Conservation (phyloP, 2,329 filamentous ascomycete genomes). For the Helminthosporium solani region DNA sequence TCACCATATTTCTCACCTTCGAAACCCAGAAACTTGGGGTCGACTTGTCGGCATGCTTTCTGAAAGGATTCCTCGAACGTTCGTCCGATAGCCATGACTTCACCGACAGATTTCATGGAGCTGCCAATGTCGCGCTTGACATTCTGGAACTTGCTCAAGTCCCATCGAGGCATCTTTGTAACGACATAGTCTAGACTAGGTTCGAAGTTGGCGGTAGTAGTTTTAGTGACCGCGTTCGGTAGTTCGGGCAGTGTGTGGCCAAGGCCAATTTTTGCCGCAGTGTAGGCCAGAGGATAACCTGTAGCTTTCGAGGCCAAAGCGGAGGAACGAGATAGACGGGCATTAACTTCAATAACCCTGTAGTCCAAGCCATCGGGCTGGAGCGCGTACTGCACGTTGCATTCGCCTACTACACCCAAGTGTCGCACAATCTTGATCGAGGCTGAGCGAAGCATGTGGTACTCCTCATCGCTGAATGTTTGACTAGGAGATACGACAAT, state of each 20-base stretch:
- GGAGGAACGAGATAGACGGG: constrained; percentile 94
- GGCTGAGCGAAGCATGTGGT: constrained; percentile 97
- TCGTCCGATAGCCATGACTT: constrained; percentile 98
- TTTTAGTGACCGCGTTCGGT: constrained; percentile 97
- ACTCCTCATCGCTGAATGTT: constrained; percentile 96
- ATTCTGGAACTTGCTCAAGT: constrained; percentile 97
- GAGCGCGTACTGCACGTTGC: constrained; percentile 96
- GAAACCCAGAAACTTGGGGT: constrained; percentile 88
- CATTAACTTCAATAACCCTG: constrained; percentile 98
- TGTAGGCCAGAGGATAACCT: constrained; percentile 95
- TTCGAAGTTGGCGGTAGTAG: constrained; percentile 98
- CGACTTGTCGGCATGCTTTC: constrained; percentile 96
- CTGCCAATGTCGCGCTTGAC: constrained; percentile 97
- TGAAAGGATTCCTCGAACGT: constrained; percentile 99
- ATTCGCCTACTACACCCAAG: constrained; percentile 95
- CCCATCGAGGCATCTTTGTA: constrained; percentile 98
- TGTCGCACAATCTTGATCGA: constrained; percentile 98
- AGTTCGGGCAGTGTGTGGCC: constrained; percentile 94
- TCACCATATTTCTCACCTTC: constrained; percentile 88
- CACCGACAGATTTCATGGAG: constrained; percentile 98
- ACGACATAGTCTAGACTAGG: constrained; percentile 97
- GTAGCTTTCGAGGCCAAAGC: constrained; percentile 97
- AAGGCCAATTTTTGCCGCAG: constrained; percentile 95
- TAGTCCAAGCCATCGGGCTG: constrained; percentile 97
- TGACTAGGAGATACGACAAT: constrained; percentile 97